phyloP scores from a whole-genome alignment of 768 basidiomycete genomes.

The Tylopilus felleus region DNA sequence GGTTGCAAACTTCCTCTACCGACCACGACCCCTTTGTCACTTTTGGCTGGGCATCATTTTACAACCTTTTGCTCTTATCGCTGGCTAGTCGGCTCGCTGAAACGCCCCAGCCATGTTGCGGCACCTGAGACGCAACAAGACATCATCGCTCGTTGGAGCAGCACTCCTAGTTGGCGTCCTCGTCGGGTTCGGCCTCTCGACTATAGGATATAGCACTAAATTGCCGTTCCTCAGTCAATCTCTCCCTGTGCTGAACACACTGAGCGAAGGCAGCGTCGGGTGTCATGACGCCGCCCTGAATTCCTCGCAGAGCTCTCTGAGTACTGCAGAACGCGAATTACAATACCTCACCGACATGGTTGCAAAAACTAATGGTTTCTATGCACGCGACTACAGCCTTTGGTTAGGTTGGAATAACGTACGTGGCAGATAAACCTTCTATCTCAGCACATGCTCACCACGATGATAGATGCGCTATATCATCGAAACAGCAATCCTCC shows the following conservation, averaged over 20 bases:
- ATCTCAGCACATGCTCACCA: neutral
- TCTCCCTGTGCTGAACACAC: conserved; percentile 9
- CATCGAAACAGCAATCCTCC: conserved; percentile 42
- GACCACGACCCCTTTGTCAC: no score
- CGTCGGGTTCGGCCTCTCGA: conserved; percentile 26
- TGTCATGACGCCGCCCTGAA: conserved; percentile 3
- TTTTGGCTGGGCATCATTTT: no score
- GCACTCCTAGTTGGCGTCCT: conserved; percentile 29
- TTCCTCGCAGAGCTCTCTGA: neutral
- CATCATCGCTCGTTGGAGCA: conserved; percentile 11
- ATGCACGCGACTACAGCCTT: conserved; percentile 44
- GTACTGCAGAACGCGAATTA: conserved; percentile 20
- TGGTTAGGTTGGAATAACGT: conserved; percentile 54
- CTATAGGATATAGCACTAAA: conserved; percentile 12
- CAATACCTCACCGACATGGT: conserved; percentile 35
- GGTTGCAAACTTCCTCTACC: no score
- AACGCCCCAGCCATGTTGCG: conserved; percentile 5
- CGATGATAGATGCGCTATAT: conserved; percentile 45
- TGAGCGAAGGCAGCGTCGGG: conserved; percentile 14
- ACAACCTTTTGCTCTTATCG: neutral
- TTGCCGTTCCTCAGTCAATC: conserved; percentile 15
- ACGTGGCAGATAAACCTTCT: neutral
- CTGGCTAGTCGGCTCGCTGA: neutral
- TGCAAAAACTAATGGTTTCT: conserved; percentile 40
- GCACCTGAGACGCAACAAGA: neutral